Evolutionary conservation across 441 rosid species (phyloP), one percentile per base, ranked within the genome.

Genomic region (Brassica hybrid): DNA sequence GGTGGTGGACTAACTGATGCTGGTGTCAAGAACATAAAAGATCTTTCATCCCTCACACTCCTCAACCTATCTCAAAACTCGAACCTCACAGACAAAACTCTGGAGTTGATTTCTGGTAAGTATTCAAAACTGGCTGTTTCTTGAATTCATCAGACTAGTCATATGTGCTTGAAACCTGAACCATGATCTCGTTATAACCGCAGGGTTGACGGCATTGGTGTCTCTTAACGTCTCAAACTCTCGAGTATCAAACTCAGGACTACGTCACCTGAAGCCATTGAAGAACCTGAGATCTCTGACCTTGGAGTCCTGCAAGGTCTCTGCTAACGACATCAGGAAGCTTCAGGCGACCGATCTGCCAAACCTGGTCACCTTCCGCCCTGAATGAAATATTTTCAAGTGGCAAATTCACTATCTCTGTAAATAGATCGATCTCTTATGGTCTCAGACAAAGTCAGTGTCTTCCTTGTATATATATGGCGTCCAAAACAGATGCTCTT

Each of bases 1-100:
- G 95, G 98, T 10, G 98, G 99, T 81, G 92, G 94, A 75, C 81
- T 96, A 77, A 92, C 97, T 18, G 98, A 93, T 89, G 90, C 93
- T 65, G 97, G 97, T 41, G 83, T 90, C 80, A 89, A 90, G 90
- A 90, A 96, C 78, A 87, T 96, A 63, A 92, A 90, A 80, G 94
- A 90, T 72, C 93, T 96, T 72, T 75, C 93, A n/a, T 89, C 91
- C 67, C 80, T 95, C 66, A 59, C 85, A 2, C 67, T 85, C 72
- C 87, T 95, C 67, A 95, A 95, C 82, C 82, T 93, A 58, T 93
- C 99, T 3, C 98, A 95, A 76, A 95, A 95, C 86, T 77, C 89
- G 85, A 89, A 90, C 79, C 86, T 95, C 68, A 91, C 99, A 3
- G 96, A 95, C 84, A 91, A 83, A 80, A 77, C 99, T 13, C 83